Base-by-base conservation (phyloP, 257 asterid genomes). In the Salvia splendens region DNA sequence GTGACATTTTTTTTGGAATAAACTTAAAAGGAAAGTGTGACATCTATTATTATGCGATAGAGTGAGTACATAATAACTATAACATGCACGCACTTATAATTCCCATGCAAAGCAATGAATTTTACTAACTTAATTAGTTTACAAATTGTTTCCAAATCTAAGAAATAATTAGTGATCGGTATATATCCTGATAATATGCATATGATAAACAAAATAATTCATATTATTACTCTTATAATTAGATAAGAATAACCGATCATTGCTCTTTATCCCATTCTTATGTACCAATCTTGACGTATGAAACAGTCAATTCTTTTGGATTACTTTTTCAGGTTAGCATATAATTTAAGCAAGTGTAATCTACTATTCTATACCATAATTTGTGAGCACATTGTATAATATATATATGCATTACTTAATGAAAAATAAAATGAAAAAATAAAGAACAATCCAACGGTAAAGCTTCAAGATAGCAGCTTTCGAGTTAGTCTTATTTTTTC, bases 381-480 rank as follows among this genome's bases (percentile, higher is more conserved):
- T n/a, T n/a, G n/a, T n/a, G n/a, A n/a, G 11, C 62, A 46, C 51
- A 48, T 14, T 48, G 53, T 20, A 48, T n/a, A 33, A 33, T 33
- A 51, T 16, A 2, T 33, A 4, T 6, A 15, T n/a, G 15, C 30
- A 58, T 35, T 12, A 10, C 14, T 60, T 6, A 15, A 50, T 48
- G 2, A 15, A 15, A 1, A 6, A 60, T 24, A n/a, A 20, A 24
- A 43, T 42, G 7, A 28, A 20, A 10, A 33, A 15, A 56, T 46
- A 58, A 12, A 50, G 20, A 49, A 70, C 8, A 57, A 69, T 53
- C 45, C 64, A 11, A 42, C 70, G 82, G 85, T 58, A 48, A 52
- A 70, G 80, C 85, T 59, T 74, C 64, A 74, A 77, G 69, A 52
- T 74, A 77, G 80, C 72, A 64, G 46, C 62, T 67, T 10, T 53